These are phyloP conservation scores for Abrus precatorius DNA, from an alignment of 306 rosid genomes.

Conservation along the genomic window DNA sequence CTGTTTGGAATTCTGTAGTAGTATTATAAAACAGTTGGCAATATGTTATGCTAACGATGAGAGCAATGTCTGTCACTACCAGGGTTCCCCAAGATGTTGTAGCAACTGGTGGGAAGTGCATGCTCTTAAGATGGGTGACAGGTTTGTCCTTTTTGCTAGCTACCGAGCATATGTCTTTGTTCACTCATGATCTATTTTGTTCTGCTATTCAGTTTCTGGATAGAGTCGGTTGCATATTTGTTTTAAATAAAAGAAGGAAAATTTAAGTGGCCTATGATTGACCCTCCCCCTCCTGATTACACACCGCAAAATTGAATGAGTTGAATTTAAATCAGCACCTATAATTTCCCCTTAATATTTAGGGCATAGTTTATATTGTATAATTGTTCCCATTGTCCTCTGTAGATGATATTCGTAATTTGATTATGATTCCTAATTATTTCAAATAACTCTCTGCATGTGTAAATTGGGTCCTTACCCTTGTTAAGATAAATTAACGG, in stretches of 20 bases:
- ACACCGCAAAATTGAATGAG: not conserved
- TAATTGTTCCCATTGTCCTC: not conserved
- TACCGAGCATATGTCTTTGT: slow-evolving; percentile 19
- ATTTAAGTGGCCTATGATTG: slow-evolving; percentile 6
- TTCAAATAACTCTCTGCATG: not conserved
- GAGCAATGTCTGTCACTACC: slow-evolving; percentile 30
- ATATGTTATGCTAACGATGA: slow-evolving; percentile 21
- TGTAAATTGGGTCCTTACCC: slow-evolving; percentile 1
- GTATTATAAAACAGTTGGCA: too few species aligned
- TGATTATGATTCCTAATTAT: not conserved
- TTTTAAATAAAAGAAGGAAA: not conserved
- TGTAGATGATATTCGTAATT: not conserved
- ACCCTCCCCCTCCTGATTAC: not conserved
- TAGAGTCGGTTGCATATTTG: not conserved
- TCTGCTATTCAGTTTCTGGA: not conserved
- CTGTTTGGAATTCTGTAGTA: not conserved
- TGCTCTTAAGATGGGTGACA: slow-evolving; percentile 87
- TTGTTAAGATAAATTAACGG: too few species aligned
- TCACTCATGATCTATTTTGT: not conserved
- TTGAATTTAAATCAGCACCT: not conserved
- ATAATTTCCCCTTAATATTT: not conserved
- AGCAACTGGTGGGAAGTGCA: slow-evolving; percentile 94
- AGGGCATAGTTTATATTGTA: not conserved
- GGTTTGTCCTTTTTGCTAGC: slow-evolving; percentile 57
- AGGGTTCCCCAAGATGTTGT: slow-evolving; percentile 99